phyloP scores from a whole-genome alignment of 495 filamentous ascomycete genomes.

The Hyaloscypha variabilis region DNA sequence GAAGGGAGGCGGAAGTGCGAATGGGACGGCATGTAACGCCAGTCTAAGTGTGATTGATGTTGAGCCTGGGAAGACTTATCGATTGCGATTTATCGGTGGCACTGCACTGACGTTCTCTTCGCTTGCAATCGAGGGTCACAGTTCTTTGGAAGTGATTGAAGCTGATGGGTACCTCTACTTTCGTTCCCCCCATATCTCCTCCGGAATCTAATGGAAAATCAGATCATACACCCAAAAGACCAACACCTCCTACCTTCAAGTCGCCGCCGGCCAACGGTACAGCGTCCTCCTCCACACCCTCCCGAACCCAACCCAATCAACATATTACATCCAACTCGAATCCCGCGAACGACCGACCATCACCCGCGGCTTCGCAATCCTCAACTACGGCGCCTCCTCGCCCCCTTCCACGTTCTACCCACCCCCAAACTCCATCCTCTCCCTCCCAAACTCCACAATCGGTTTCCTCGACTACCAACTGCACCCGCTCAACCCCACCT shows the following conservation, averaged over 20 bases:
- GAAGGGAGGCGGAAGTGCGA: slow-evolving; percentile 34
- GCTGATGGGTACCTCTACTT: slow-evolving; percentile 49
- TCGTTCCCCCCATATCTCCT: background rate
- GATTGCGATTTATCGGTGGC: slow-evolving; percentile 56
- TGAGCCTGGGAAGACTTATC: slow-evolving; percentile 59
- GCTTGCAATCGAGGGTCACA: slow-evolving; percentile 54
- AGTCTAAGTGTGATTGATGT: slow-evolving; percentile 53
- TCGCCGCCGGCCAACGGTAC: slow-evolving; percentile 59
- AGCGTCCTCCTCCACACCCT: slow-evolving; percentile 53
- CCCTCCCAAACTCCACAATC: slow-evolving; percentile 42
- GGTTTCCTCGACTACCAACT: slow-evolving; percentile 59
- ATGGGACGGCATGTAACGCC: slow-evolving; percentile 42
- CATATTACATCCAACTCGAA: slow-evolving; percentile 59
- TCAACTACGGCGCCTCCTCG: slow-evolving; percentile 44
- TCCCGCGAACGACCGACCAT: slow-evolving; percentile 47
- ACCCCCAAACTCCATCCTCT: slow-evolving; percentile 36
- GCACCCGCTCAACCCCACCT: slow-evolving; percentile 36
- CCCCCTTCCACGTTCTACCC: slow-evolving; percentile 31
- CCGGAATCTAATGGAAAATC: slow-evolving; percentile 8
- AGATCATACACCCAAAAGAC: slow-evolving; percentile 52
- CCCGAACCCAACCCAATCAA: slow-evolving; percentile 37
- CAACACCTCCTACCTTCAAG: slow-evolving; percentile 50
- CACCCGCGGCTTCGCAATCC: slow-evolving; percentile 51
- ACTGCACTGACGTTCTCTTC: slow-evolving; percentile 53
- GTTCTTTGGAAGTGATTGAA: slow-evolving; percentile 52